Evolutionary conservation across 305 asterid genomes (phyloP).

Genomic region (Withania somnifera): DNA sequence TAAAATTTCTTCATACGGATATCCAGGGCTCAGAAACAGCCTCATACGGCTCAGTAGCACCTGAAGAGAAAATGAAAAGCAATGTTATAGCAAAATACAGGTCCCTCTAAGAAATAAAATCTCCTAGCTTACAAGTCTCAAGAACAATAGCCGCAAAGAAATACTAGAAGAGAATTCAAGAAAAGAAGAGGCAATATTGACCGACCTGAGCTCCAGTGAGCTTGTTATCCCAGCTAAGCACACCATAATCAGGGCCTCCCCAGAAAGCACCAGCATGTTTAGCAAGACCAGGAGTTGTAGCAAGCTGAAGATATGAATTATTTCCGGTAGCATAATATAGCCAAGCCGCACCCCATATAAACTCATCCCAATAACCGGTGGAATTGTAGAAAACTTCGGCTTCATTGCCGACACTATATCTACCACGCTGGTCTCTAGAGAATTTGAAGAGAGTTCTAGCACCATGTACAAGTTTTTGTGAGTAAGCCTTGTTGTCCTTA

Average conservation of each 20-base stretch:
- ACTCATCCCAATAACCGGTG: constrained; percentile 80
- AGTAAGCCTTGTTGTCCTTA: constrained; percentile 86
- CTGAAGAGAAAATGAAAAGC: constrained; percentile 22
- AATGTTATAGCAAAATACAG: not conserved
- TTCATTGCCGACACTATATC: constrained; percentile 63
- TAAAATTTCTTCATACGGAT: constrained; percentile 91
- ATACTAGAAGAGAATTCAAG: not conserved
- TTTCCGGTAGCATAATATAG: constrained; percentile 94
- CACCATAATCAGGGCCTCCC: constrained; percentile 97
- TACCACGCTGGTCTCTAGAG: constrained; percentile 81
- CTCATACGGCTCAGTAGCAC: constrained; percentile 87
- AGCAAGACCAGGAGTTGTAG: constrained; percentile 68
- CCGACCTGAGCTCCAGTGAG: constrained; percentile 96
- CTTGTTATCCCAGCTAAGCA: constrained; percentile 91
- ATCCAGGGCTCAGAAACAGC: constrained; percentile 87
- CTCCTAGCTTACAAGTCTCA: not conserved
- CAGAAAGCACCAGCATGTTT: constrained; percentile 94
- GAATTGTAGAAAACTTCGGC: constrained; percentile 75
- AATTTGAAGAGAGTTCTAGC: constrained; percentile 82
- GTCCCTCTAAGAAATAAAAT: not conserved
- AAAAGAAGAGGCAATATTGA: not conserved
- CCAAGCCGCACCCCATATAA: constrained; percentile 94
- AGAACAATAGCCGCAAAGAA: not conserved
- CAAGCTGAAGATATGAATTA: constrained; percentile 72
- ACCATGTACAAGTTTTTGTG: constrained; percentile 91